phyloP scores from a whole-genome alignment of 2,329 filamentous ascomycete species.

The Neonectria sp. region DNA sequence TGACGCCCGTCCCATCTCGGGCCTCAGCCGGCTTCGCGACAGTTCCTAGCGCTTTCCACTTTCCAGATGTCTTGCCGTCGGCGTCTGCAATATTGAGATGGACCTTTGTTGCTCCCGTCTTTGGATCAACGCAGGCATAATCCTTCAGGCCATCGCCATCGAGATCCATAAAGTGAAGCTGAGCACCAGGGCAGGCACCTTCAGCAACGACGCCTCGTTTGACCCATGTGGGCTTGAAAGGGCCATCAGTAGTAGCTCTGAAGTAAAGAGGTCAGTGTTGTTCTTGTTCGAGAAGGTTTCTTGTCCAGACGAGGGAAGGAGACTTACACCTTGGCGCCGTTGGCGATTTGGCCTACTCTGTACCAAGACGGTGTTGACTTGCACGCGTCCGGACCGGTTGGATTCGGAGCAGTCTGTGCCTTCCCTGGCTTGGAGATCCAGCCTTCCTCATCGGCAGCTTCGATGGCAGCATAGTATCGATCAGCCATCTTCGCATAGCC shows the following conservation, averaged over 20 bases:
- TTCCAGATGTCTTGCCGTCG: slow-evolving; percentile 28
- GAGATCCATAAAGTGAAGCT: slow-evolving; percentile 12
- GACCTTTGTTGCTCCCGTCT: background rate
- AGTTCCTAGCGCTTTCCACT: background rate
- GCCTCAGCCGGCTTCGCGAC: background rate
- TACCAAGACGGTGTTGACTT: slow-evolving; percentile 16
- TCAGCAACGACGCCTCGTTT: slow-evolving; percentile 6
- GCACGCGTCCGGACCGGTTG: background rate
- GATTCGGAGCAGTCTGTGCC: background rate
- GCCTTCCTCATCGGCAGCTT: slow-evolving; percentile 39
- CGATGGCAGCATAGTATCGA: slow-evolving; percentile 50
- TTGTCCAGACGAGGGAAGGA: background rate
- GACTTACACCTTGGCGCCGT: slow-evolving; percentile 9
- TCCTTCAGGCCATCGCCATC: slow-evolving; percentile 21
- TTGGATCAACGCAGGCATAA: slow-evolving; percentile 18
- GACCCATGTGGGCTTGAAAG: background rate
- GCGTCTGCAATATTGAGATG: background rate
- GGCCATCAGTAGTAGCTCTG: slow-evolving; percentile 2
- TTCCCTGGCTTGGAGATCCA: slow-evolving; percentile 30
- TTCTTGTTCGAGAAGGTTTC: background rate
- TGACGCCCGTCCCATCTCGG: background rate
- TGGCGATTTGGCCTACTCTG: slow-evolving; percentile 7
- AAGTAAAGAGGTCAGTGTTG: background rate
- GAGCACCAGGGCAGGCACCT: background rate
- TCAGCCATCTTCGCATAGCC: slow-evolving; percentile 59